Conservation (phyloP, 768 basidiomycete species). For the Boletus barrowsii region DNA sequence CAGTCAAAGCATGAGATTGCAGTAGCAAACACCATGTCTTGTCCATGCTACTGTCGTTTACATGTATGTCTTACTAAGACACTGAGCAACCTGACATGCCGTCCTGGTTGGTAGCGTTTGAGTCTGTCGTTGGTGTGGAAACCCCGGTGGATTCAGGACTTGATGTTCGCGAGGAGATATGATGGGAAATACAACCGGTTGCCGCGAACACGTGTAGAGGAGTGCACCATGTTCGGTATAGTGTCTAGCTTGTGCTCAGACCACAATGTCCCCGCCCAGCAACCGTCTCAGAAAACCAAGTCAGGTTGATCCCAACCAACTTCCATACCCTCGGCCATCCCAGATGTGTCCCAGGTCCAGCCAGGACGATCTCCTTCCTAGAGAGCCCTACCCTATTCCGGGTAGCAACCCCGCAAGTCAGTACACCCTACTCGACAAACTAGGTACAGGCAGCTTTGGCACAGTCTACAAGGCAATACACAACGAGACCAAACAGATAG, state of each 20-base stretch:
- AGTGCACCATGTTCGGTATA: constrained; percentile 14
- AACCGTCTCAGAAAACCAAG: constrained; percentile 39
- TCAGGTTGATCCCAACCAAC: constrained; percentile 36
- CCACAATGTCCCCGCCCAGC: constrained; percentile 42
- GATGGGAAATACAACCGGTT: constrained; percentile 4
- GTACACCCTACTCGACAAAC: constrained; percentile 90
- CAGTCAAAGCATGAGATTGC: constrained; percentile 78
- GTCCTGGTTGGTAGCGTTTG: constrained; percentile 6
- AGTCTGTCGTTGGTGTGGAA: too few relatives aligned
- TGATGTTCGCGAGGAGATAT: too few relatives aligned
- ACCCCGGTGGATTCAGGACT: neutral
- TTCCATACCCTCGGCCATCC: constrained; percentile 35
- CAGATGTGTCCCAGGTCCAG: constrained; percentile 43
- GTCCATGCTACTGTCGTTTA: constrained; percentile 26
- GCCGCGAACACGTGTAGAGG: constrained; percentile 27
- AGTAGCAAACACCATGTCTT: constrained; percentile 21
- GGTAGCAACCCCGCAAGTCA: constrained; percentile 83
- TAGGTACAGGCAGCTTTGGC: constrained; percentile 97
- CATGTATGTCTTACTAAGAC: constrained; percentile 42
- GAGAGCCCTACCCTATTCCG: constrained; percentile 67
- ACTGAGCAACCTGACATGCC: constrained; percentile 33
- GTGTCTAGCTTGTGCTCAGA: constrained; percentile 15
- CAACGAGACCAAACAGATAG: constrained; percentile 89
- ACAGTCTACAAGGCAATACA: constrained; percentile 97
- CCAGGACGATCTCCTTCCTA: constrained; percentile 34